Evolutionary conservation across 2,329 filamentous ascomycete species (phyloP).

Genomic region (Akanthomyces lecanii): DNA sequence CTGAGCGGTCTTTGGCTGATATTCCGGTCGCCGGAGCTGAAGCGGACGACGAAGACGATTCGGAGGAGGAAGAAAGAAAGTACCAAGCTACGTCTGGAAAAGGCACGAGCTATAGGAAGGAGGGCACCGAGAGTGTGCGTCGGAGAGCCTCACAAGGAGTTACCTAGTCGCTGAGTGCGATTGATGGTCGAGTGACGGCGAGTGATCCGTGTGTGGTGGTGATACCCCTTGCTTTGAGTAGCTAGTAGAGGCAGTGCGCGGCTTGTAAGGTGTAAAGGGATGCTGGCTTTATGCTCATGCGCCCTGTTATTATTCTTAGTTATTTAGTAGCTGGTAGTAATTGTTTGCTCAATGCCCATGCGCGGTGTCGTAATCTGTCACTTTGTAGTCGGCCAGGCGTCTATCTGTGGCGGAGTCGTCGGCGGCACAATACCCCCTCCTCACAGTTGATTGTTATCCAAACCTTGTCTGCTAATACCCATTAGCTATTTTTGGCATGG

Average conservation of each 20-base stretch:
- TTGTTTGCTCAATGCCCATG: too few species aligned
- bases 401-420: too few species aligned
- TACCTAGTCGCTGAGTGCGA: background rate
- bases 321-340: too few species aligned
- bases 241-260: background rate
- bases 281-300: background rate
- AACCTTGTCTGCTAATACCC: too few species aligned
- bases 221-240: conserved; percentile 9
- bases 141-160: background rate
- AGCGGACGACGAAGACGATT: conserved; percentile 43
- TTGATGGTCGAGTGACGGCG: background rate
- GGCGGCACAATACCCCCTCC: too few species aligned
- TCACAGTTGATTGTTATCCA: too few species aligned
- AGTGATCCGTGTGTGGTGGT: background rate
- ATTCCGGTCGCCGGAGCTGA: conserved; percentile 35
- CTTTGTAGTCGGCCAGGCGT: too few species aligned
- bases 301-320: too few species aligned
- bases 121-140: conserved; percentile 10
- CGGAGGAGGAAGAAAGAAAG: conserved; percentile 10
- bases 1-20: conserved; percentile 29
- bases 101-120: conserved; percentile 12
- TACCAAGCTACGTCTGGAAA: background rate
- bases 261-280: background rate
- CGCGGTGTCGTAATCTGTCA: too few species aligned
- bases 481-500: too few species aligned